Percentiles rank a stretch among this genome's conserved stretches.
Evolutionary conservation across 164 flowering plant species (phyloP).

Genomic region (Magnolia changhungtana): DNA sequence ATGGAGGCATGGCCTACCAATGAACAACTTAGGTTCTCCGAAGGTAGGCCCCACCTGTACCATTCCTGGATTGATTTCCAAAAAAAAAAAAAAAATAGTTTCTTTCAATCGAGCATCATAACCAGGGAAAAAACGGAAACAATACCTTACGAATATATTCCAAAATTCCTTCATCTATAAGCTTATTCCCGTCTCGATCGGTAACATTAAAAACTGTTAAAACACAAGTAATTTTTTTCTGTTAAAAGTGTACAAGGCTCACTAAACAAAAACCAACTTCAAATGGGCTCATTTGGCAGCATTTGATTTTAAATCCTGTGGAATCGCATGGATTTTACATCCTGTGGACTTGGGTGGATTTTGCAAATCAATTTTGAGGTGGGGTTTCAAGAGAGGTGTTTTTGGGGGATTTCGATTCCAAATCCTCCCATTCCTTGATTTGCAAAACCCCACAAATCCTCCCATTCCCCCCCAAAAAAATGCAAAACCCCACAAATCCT

Average conservation of each 20-base stretch:
- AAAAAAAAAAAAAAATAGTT: background rate
- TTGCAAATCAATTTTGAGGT: too few relatives aligned
- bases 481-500: background rate
- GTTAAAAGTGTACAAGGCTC: background rate
- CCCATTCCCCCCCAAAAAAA: too few relatives aligned
- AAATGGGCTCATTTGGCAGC: background rate
- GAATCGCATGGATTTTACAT: too few relatives aligned
- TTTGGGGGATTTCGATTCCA: too few relatives aligned
- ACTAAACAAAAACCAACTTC: background rate
- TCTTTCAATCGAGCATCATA: background rate
- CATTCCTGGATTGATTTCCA: background rate
- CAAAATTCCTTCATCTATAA: conserved; percentile 59
- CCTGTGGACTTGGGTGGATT: too few relatives aligned
- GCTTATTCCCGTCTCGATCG: conserved; percentile 79
- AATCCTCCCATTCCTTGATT: too few relatives aligned
- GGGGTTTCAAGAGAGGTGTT: too few relatives aligned
- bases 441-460: background rate
- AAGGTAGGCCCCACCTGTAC: background rate
- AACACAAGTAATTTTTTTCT: background rate
- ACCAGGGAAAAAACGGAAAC: background rate
- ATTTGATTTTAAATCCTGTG: too few relatives aligned
- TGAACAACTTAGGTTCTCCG: background rate
- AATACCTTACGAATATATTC: conserved; percentile 66
- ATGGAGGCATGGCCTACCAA: background rate
- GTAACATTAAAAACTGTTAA: conserved; percentile 82